Base-by-base conservation (phyloP, 2,329 filamentous ascomycete genomes). In the Pestalotiopsis sp. region DNA sequence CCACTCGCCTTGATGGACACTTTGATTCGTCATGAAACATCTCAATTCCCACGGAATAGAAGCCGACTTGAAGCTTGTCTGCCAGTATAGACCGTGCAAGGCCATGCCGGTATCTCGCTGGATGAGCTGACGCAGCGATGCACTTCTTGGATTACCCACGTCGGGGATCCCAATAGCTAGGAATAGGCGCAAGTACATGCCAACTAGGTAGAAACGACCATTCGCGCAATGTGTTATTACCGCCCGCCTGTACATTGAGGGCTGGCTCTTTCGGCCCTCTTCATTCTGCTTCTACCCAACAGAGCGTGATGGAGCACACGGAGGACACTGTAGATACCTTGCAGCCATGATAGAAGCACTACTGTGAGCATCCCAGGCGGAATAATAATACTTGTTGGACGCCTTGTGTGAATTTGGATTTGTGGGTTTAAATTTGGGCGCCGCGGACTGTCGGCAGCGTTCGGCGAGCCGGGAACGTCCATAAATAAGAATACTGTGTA, bases 111-210 rank as follows among this genome's bases (percentile, higher is more conserved):
- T 56, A n/a, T 52, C 14, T 52, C 17, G 17, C 48, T 57, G 44
- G 44, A 44, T 39, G 56, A 57, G 48, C 62, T 65, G 62, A 44
- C 62, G 48, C 26, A 61, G 30, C 58, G 58, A 61, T 30, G 58
- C 30, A 7, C 26, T 61, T 61, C 44, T 24, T 39, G 58, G 58
- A 14, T n/a, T n/a, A 61, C 7, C 30, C 20, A 26, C 58, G 58
- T 17, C 30, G 9, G 20, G 58, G 58, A 26, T 59, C 26, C 24
- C 14, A 14, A 24, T 52, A n/a, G 44, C 44, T 20, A 22, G 58
- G 26, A 61, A 40, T 30, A 39, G n/a, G 26, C 58, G 44, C 17
- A 22, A 52, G 44, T 52, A 20, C 17, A 52, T 52, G 17, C 20
- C 44, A 17, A 20, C 44, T 20, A 52, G 44, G 44, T 9, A 52